Evolutionary conservation across 2,329 filamentous ascomycete species (phyloP).

Genomic region (Leptodontidium sp.): DNA sequence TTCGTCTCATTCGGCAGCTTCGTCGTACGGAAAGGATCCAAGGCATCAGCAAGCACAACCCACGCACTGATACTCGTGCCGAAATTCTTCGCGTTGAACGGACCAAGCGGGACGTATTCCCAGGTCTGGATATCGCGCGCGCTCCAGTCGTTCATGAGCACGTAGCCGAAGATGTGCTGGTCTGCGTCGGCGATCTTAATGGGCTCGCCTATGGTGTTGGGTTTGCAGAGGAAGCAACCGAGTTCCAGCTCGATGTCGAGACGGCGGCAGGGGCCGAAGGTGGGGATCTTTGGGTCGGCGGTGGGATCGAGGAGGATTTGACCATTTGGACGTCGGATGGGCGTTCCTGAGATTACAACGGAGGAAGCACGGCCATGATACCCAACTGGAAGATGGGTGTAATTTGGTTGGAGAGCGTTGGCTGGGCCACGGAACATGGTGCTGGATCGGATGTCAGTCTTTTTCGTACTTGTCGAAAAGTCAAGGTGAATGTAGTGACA

Average conservation of each 20-base stretch:
- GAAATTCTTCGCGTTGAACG: constrained; percentile 88
- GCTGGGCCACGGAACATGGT: constrained; percentile 75
- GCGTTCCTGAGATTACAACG: constrained; percentile 77
- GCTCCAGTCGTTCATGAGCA: constrained; percentile 89
- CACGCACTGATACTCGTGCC: constrained; percentile 79
- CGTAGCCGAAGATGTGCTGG: constrained; percentile 78
- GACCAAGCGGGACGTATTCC: constrained; percentile 85
- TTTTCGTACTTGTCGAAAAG: background rate
- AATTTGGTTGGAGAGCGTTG: constrained; percentile 82
- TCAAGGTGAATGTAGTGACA: background rate
- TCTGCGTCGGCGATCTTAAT: constrained; percentile 70
- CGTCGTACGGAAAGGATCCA: constrained; percentile 70
- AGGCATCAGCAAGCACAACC: constrained; percentile 79
- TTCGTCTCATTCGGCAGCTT: constrained; percentile 63
- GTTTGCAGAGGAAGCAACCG: constrained; percentile 74
- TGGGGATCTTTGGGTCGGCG: constrained; percentile 64
- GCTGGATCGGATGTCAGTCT: constrained; percentile 50
- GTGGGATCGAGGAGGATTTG: constrained; percentile 74
- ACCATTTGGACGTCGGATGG: constrained; percentile 76
- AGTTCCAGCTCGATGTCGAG: constrained; percentile 85
- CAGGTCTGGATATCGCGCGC: constrained; percentile 83
- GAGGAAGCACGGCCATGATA: constrained; percentile 84
- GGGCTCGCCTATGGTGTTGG: constrained; percentile 70
- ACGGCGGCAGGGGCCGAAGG: constrained; percentile 68
- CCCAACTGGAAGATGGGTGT: constrained; percentile 80